These are phyloP conservation scores for Naganishia friedmannii DNA, from an alignment of 768 basidiomycete genomes.

Conservation along the genomic window DNA sequence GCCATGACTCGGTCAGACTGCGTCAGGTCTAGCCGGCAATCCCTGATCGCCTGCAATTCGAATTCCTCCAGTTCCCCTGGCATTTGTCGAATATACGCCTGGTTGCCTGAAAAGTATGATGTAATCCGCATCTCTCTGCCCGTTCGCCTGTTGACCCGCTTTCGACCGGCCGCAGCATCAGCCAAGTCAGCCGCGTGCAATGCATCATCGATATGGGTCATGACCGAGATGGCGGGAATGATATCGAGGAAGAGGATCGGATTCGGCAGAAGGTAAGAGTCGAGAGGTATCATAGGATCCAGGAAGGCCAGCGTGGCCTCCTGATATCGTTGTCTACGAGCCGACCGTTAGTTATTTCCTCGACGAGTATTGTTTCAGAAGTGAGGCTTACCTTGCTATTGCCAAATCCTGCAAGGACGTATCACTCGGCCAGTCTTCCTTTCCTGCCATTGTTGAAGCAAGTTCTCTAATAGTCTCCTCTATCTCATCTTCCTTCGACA, in stretches of 20 bases:
- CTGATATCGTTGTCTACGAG: slow-evolving; percentile 20
- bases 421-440: not conserved
- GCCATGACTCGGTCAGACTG: not conserved
- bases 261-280: slow-evolving; percentile 56
- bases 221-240: slow-evolving; percentile 64
- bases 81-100: slow-evolving; percentile 40
- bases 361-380: not conserved
- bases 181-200: slow-evolving; percentile 40
- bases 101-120: slow-evolving; percentile 17
- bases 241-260: slow-evolving; percentile 64
- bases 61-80: slow-evolving; percentile 29
- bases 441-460: not conserved
- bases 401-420: not conserved
- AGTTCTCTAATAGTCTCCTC: slow-evolving; percentile 12
- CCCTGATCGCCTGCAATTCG: slow-evolving; percentile 20
- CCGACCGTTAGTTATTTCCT: not conserved
- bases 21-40: slow-evolving; percentile 21
- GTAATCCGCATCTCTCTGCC: slow-evolving; percentile 42
- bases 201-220: slow-evolving; percentile 67
- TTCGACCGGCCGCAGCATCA: slow-evolving; percentile 38
- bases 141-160: slow-evolving; percentile 43
- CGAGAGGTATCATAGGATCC: slow-evolving; percentile 56
- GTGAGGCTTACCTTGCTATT: not conserved
- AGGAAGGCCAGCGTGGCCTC: slow-evolving; percentile 53
- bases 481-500: slow-evolving; percentile 26